These are phyloP conservation scores for Solanum chaucha DNA, from an alignment of 257 asterid genomes.

Conservation along the genomic window DNA sequence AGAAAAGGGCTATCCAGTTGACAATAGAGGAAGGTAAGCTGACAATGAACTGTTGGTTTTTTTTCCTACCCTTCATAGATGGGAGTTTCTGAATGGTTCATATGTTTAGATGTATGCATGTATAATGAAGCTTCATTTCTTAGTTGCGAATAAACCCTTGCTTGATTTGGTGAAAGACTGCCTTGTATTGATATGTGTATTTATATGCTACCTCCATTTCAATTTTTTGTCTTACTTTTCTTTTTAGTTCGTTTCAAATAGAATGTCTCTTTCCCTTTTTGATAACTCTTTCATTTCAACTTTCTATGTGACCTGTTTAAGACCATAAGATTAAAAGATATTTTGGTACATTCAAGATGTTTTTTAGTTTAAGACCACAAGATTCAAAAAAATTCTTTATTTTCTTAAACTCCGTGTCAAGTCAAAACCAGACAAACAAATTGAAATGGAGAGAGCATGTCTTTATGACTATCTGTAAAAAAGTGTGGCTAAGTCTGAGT, in stretches of 20 bases:
- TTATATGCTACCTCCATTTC: background rate
- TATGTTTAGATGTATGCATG: background rate
- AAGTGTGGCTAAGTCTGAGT: background rate
- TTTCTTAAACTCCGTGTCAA: background rate
- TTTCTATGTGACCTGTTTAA: background rate
- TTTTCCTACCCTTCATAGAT: background rate
- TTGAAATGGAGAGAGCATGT: background rate
- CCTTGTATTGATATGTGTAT: background rate
- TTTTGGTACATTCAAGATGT: background rate
- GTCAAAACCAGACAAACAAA: background rate
- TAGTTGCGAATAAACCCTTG: background rate
- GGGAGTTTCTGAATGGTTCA: background rate
- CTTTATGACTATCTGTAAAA: background rate
- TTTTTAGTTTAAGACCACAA: background rate
- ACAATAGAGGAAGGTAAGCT: slow-evolving; percentile 62
- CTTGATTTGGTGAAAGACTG: background rate
- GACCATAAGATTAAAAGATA: background rate
- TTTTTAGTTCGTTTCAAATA: background rate
- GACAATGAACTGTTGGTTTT: background rate
- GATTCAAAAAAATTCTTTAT: background rate
- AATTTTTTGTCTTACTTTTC: background rate
- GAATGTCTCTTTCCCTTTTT: background rate
- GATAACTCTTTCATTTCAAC: background rate
- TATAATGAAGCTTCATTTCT: background rate
- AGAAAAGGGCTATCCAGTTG: slow-evolving; percentile 60